A percentile compares a stretch with the other conserved stretches of the same genome.
Evolutionary conservation across 441 rosid genomes (phyloP).

Genomic region (Gossypium laxum): DNA sequence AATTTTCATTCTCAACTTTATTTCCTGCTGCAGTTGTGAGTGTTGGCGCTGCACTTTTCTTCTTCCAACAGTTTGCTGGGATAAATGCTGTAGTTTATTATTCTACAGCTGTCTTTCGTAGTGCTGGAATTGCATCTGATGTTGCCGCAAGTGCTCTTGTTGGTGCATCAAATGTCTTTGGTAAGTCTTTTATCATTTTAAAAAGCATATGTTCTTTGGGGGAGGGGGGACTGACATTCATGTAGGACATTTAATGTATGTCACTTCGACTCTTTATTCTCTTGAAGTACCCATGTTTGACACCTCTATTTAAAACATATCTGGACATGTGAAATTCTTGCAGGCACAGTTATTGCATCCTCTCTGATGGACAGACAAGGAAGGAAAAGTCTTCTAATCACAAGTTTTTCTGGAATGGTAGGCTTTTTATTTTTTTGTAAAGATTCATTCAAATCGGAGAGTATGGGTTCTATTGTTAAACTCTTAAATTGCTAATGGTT

Average conservation of each 20-base stretch:
- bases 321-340: slow-evolving; percentile 10
- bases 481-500: background rate
- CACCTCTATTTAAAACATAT: background rate
- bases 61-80: slow-evolving; percentile 95
- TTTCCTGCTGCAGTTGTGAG: slow-evolving; percentile 67
- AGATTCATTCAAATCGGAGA: background rate
- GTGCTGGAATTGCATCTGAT: slow-evolving; percentile 82
- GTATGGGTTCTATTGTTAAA: background rate
- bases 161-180: slow-evolving; percentile 92
- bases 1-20: background rate
- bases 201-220: background rate
- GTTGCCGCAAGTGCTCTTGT: slow-evolving; percentile 98
- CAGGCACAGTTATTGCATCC: slow-evolving; percentile 91
- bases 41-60: slow-evolving; percentile 91
- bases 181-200: slow-evolving; percentile 25
- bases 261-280: background rate
- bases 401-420: slow-evolving; percentile 93
- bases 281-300: background rate
- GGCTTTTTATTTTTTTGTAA: background rate
- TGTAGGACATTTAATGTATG: background rate
- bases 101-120: slow-evolving; percentile 89
- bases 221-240: background rate
- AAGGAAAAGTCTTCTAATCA: slow-evolving; percentile 78
- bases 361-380: slow-evolving; percentile 96
- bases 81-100: slow-evolving; percentile 98